Evolutionary conservation across 306 rosid genomes (phyloP), one percentile per base, ranked within the genome.

Genomic region (Biancaea sappan): DNA sequence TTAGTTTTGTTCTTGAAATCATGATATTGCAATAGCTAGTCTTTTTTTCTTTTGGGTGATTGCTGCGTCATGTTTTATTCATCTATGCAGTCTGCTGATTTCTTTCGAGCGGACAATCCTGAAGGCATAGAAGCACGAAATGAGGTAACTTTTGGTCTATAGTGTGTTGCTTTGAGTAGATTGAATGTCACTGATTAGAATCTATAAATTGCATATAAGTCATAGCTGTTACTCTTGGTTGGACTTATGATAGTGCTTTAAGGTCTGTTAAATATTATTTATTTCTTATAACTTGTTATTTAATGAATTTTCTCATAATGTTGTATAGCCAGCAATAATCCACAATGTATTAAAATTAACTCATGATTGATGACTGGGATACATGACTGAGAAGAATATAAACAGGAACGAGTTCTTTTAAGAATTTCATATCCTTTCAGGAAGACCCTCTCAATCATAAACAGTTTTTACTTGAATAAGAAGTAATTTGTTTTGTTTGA

Each of bases 71-170:
- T 75, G 60, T 66, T 48, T 51, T 58, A 16, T 67, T 78, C 78
- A 11, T 81, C 56, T 50, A 13, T 84, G 91, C 92, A 94, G 99
- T 71, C 84, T 50, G 99, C 99, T 59, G 99, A 92, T 80, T 94
- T 92, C 84, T 94, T 91, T 77, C 90, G 97, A 81, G 89, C 97
- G 72, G 99, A 94, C 80, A 94, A 94, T 84, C 93, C 97, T 8
- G 99, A 94, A 84, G 99, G 99, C 69, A 69, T 90, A 57, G 99
- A 94, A 75, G 97, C 99, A 24, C 99, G 99, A 40, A 90, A 94
- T 79, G 99, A 94, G 97, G 99, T 92, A 86, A 81, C 35, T 84
- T 54, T 79, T 57, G 47, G n/a, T 61, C 43, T 72, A 51, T 65
- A 58, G 26, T 50, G 69, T 52, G 12, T 58, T 83, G 57, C 51